Evolutionary conservation across 495 filamentous ascomycete genomes (phyloP).

Genomic region (Trypethelium eluteriae): DNA sequence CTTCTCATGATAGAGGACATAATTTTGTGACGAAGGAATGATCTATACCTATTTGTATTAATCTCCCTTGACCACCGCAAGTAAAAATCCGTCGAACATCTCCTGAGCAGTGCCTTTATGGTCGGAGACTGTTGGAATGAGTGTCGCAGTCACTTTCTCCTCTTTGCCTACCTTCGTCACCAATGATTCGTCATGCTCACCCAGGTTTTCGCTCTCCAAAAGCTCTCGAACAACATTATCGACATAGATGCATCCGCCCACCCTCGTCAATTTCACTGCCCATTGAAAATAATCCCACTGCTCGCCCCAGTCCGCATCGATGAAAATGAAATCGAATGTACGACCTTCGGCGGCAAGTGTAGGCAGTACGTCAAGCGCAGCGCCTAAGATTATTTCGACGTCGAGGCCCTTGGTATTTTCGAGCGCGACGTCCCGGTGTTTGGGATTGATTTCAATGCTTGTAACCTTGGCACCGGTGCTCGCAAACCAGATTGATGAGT

Average conservation of each 20-base stretch:
- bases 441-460: slow-evolving; percentile 40
- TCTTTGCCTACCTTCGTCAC: slow-evolving; percentile 43
- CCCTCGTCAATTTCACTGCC: slow-evolving; percentile 37
- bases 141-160: slow-evolving; percentile 39
- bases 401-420: slow-evolving; percentile 37
- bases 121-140: slow-evolving; percentile 42
- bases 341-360: slow-evolving; percentile 37
- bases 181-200: slow-evolving; percentile 19
- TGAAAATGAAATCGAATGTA: slow-evolving; percentile 45
- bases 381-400: slow-evolving; percentile 42
- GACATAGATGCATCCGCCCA: slow-evolving; percentile 38
- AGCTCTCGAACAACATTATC: slow-evolving; percentile 45
- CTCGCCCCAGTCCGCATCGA: slow-evolving; percentile 46
- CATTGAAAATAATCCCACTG: slow-evolving; percentile 44
- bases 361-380: slow-evolving; percentile 41
- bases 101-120: slow-evolving; percentile 18
- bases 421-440: slow-evolving; percentile 38
- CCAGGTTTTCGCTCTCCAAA: slow-evolving; percentile 21
- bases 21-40: too few relatives aligned
- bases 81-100: slow-evolving; percentile 22
- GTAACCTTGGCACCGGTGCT: slow-evolving; percentile 38
- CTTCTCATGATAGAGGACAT: too few relatives aligned
- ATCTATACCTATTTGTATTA: not conserved
- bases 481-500: slow-evolving; percentile 47
- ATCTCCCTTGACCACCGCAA: slow-evolving; percentile 20